Base-by-base conservation (phyloP, 2,329 filamentous ascomycete species). In the Coniochaeta prunicola region DNA sequence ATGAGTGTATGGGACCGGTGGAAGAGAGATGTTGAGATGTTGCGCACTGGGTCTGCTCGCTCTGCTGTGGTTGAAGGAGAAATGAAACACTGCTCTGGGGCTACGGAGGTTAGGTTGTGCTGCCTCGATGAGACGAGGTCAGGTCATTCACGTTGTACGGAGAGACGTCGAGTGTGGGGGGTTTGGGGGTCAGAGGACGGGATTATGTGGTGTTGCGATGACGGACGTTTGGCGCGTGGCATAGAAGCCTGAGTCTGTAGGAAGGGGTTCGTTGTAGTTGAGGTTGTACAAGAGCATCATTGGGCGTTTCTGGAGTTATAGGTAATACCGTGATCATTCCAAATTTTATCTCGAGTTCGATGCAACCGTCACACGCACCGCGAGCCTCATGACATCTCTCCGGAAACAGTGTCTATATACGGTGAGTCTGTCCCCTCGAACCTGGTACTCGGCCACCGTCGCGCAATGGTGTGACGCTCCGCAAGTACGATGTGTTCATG, bases 1-100 rank as follows among this genome's bases (percentile, higher is more conserved):
- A 60, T 67, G 63, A 57, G 36, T 15, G 63, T 28, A 50, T 26
- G 45, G 10, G 26, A 30, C 45, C 45, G 19, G 26, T 15, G 48
- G 7, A 28, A 17, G 48, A 17, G n/a, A n/a, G n/a, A n/a, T n/a
- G n/a, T n/a, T 17, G 10, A 53, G 48, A n/a, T 28, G 48, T 24
- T 53, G 48, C 17, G 26, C 21, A 3, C 2, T 40, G 38, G 19
- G 10, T 38, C 15, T 38, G 17, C 10, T 24, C 9, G 8, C 7
- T 45, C 31, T 33, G 31, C 17, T 45, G 40, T 45, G 19, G 40
- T 45, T n/a, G 45, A 21, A 50, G 45, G 21, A 17, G 45, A 12
- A 30, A 13, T 30, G 45, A 50, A 26, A 50, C 45, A 30, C n/a
- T 30, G 21, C 40, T 6, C 45, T 45, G 40, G 30, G 45, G 45